These are phyloP conservation scores for Penicillium nucicola DNA, from an alignment of 495 filamentous ascomycete genomes.

Conservation along the genomic window DNA sequence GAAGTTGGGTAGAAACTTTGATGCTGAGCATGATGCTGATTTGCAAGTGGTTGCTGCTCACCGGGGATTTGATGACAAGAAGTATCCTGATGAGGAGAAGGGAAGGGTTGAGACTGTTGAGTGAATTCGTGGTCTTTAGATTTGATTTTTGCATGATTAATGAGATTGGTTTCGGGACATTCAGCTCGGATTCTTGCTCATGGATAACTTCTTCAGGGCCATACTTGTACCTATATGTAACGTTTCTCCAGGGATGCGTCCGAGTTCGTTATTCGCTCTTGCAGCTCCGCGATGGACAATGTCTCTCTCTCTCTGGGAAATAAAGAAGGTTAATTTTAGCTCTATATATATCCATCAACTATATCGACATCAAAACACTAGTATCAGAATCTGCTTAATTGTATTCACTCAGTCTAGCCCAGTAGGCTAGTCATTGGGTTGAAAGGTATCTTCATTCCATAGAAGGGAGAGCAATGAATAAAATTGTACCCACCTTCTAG, in stretches of 20 bases:
- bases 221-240: no score
- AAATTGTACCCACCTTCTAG: neutral
- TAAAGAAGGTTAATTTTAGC: no score
- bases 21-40: conserved; percentile 64
- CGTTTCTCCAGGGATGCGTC: no score
- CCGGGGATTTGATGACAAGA: conserved; percentile 1
- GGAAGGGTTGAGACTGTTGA: neutral
- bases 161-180: no score
- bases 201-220: no score
- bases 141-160: no score
- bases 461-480: neutral
- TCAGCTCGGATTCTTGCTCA: no score
- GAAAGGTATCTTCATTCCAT: conserved; percentile 17
- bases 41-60: conserved; percentile 44
- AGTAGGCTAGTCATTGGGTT: conserved; percentile 10
- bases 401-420: conserved; percentile 4
- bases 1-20: conserved; percentile 62
- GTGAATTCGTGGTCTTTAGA: neutral
- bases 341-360: no score
- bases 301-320: no score
- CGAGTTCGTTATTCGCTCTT: no score
- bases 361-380: neutral
- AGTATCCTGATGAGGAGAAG: conserved; percentile 18
- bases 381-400: conserved; percentile 23
- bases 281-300: no score